Conservation (phyloP, 176 grass and related monocot species). For the Oryza nivara region DNA sequence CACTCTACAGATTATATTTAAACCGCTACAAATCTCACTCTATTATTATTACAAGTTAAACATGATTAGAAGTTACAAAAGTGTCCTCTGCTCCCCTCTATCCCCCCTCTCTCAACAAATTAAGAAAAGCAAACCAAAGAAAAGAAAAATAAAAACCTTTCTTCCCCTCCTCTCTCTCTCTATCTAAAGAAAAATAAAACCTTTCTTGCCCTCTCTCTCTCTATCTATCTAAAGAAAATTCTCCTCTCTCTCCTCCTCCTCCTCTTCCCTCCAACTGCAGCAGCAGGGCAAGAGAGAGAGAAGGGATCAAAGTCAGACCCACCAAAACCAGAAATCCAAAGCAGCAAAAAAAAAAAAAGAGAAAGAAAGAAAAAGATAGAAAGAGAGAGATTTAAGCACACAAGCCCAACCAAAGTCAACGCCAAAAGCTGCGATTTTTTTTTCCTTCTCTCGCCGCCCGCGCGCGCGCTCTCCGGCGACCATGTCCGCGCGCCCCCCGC, state of each 20-base stretch:
- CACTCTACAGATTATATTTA: not conserved
- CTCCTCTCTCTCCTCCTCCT: not conserved
- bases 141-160: not conserved
- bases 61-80: not conserved
- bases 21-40: not conserved
- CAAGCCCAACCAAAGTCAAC: slow-evolving; percentile 42
- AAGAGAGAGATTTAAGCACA: not conserved
- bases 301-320: slow-evolving; percentile 44
- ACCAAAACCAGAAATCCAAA: not conserved
- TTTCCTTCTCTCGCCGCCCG: too few species aligned
- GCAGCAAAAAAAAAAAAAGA: not conserved
- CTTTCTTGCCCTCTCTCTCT: not conserved
- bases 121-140: not conserved
- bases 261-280: not conserved
- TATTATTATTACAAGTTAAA: not conserved
- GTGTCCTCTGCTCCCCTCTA: not conserved
- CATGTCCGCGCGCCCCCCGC: slow-evolving; percentile 65
- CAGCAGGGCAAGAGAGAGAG: not conserved
- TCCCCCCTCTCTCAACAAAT: too few species aligned
- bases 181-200: not conserved
- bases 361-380: too few species aligned
- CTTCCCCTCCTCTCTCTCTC: slow-evolving; percentile 17
- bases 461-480: not conserved
- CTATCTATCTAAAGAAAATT: not conserved
- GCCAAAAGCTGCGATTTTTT: slow-evolving; percentile 1